phyloP scores from a whole-genome alignment of 805 yeast species.

The Wickerhamiella occidentalis region DNA sequence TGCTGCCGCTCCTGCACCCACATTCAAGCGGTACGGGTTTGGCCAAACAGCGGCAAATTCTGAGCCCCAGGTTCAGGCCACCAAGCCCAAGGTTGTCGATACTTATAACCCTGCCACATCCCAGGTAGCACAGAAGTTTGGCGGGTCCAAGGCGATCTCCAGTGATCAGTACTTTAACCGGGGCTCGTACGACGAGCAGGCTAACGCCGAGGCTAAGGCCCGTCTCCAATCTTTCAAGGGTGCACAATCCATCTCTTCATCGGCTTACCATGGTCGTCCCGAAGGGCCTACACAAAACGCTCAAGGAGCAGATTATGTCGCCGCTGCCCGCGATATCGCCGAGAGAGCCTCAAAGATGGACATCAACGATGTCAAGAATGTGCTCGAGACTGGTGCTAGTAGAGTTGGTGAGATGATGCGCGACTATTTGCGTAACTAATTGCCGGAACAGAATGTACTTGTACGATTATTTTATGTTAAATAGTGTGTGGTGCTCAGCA shows the following conservation, averaged over 20 bases:
- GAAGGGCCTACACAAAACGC: conserved; percentile 35
- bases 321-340: conserved; percentile 22
- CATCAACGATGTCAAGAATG: conserved; percentile 77
- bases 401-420: conserved; percentile 75
- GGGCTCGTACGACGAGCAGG: conserved; percentile 64
- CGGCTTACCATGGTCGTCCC: conserved; percentile 83
- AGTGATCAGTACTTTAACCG: conserved; percentile 92
- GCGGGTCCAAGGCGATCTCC: conserved; percentile 85
- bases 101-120: conserved; percentile 21
- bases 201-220: conserved; percentile 66
- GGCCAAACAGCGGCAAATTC: conserved; percentile 23
- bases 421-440: conserved; percentile 47
- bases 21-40: conserved; percentile 20
- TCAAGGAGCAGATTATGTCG: conserved; percentile 22
- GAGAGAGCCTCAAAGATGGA: conserved; percentile 42
- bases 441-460: too few relatives aligned
- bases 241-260: conserved; percentile 83
- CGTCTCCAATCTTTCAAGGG: conserved; percentile 73
- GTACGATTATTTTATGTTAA: background rate
- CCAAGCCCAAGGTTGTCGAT: conserved; percentile 37
- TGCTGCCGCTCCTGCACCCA: conserved; percentile 14
- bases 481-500: too few relatives aligned
- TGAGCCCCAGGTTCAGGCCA: conserved; percentile 17
- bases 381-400: conserved; percentile 86
- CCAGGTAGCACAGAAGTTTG: conserved; percentile 45